phyloP scores from a whole-genome alignment of 768 basidiomycete genomes.

The Agrocybe pediades region DNA sequence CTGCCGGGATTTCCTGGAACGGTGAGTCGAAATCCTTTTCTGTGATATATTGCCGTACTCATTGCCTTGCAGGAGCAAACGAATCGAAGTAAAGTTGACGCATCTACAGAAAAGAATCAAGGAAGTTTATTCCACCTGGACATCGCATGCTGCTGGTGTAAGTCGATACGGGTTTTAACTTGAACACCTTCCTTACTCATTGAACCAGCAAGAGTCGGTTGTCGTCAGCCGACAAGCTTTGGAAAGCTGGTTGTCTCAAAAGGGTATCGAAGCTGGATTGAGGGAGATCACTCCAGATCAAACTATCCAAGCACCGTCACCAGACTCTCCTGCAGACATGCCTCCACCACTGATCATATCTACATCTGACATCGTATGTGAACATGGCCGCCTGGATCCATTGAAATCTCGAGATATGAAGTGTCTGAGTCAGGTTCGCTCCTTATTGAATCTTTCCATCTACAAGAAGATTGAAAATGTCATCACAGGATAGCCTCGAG shows the following conservation, averaged over 20 bases:
- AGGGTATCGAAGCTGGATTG: slow-evolving; percentile 31
- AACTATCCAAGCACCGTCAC: neutral
- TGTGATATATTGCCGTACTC: neutral
- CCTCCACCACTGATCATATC: slow-evolving; percentile 20
- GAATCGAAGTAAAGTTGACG: slow-evolving; percentile 45
- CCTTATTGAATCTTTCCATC: neutral
- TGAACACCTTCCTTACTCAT: neutral
- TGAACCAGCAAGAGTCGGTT: slow-evolving; percentile 51
- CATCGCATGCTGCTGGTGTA: slow-evolving; percentile 50
- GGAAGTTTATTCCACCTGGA: slow-evolving; percentile 68
- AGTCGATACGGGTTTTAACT: slow-evolving; percentile 13
- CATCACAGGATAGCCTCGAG: slow-evolving; percentile 44
- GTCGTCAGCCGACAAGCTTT: slow-evolving; percentile 65
- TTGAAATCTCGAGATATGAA: slow-evolving; percentile 64
- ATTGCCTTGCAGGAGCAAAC: slow-evolving; percentile 39
- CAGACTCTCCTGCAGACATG: neutral
- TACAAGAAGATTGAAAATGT: slow-evolving; percentile 6
- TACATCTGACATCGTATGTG: slow-evolving; percentile 57
- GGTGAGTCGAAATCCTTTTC: slow-evolving; percentile 34
- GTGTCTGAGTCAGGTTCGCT: slow-evolving; percentile 55
- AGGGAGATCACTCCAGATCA: neutral
- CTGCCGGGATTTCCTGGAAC: slow-evolving; percentile 48
- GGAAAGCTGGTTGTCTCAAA: slow-evolving; percentile 58
- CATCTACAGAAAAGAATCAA: slow-evolving; percentile 53
- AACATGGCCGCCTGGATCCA: slow-evolving; percentile 66